These are phyloP conservation scores for Amphichorda felina DNA, from an alignment of 2,329 filamentous ascomycete species.

Conservation along the genomic window DNA sequence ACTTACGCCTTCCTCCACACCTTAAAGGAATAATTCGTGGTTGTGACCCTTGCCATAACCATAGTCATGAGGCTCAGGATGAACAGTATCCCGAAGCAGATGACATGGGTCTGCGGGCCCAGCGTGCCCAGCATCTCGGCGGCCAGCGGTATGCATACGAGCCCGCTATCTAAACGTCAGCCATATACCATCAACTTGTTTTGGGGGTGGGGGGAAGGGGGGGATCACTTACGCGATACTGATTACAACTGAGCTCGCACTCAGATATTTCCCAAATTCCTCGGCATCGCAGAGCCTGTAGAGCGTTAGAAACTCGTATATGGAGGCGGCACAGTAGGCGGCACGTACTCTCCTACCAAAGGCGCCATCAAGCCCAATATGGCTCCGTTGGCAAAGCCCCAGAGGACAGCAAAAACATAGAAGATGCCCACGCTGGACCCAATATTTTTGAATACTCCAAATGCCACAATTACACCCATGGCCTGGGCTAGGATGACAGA, in stretches of 20 bases:
- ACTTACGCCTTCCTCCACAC: no score
- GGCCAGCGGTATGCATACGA: conserved; percentile 1
- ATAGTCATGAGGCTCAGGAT: conserved; percentile 1
- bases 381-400: conserved; percentile 4
- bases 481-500: conserved; percentile 3
- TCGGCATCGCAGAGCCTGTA: conserved; percentile 2
- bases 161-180: background rate
- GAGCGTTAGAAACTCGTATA: no score
- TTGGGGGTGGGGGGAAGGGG: no score
- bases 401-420: conserved; percentile 3
- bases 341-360: conserved; percentile 4
- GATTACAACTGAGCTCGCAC: conserved; percentile 2
- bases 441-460: conserved; percentile 4
- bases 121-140: conserved; percentile 2
- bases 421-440: conserved; percentile 1
- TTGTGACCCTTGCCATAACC: background rate
- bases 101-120: background rate
- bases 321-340: no score
- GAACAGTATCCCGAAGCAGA: conserved; percentile 1
- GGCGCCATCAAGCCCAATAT: conserved; percentile 4
- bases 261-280: conserved; percentile 5
- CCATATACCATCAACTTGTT: no score
- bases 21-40: no score
- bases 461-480: conserved; percentile 1
- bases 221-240: conserved; percentile 5